Conservation (phyloP, 768 basidiomycete species). For the Ramaria sp. region DNA sequence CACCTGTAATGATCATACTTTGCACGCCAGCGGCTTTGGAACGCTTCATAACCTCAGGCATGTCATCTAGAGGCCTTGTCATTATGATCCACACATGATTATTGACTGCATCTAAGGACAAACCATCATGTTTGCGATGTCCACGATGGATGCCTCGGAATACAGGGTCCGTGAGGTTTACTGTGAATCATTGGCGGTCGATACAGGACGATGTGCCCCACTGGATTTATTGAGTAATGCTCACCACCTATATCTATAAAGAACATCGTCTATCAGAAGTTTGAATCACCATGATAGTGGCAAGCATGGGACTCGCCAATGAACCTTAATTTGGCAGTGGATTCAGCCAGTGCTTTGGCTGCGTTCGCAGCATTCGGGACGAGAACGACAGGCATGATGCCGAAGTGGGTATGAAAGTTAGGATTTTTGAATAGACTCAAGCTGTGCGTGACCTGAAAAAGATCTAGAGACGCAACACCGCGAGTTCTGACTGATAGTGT, state of each 20-base stretch:
- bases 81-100: not conserved
- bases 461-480: too few relatives aligned
- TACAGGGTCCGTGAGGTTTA: slow-evolving; percentile 47
- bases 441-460: too few relatives aligned
- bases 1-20: slow-evolving; percentile 70
- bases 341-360: slow-evolving; percentile 13
- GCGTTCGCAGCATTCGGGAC: not conserved
- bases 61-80: slow-evolving; percentile 38
- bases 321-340: slow-evolving; percentile 18
- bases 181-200: slow-evolving; percentile 16
- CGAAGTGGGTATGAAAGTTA: not conserved
- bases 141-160: slow-evolving; percentile 44
- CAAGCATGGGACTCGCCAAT: slow-evolving; percentile 20
- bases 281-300: not conserved
- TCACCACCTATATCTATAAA: slow-evolving; percentile 31
- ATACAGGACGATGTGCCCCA: not conserved
- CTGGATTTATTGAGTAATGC: not conserved
- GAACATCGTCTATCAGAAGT: not conserved
- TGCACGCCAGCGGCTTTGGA: slow-evolving; percentile 49
- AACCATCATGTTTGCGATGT: slow-evolving; percentile 40
- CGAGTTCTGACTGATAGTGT: too few relatives aligned
- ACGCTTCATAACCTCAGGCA: slow-evolving; percentile 41
- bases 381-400: not conserved
- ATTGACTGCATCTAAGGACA: slow-evolving; percentile 4
- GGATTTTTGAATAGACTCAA: too few relatives aligned